These are phyloP conservation scores for Camelina neglecta DNA, from an alignment of 345 rosid species.

Conservation along the genomic window DNA sequence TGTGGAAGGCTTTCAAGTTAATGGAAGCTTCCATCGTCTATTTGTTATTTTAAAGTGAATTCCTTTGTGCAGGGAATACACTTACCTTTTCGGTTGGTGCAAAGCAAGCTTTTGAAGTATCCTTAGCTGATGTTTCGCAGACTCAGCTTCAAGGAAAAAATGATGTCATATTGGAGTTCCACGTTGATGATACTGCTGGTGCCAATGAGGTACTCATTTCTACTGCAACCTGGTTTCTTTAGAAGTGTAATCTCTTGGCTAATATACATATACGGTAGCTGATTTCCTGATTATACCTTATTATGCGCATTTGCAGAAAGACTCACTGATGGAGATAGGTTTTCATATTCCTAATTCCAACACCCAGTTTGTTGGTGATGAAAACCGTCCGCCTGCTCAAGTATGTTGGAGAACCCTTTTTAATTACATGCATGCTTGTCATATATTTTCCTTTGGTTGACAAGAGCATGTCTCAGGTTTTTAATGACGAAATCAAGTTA, in stretches of 20 bases:
- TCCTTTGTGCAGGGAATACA: slow-evolving; percentile 67
- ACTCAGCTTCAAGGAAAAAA: slow-evolving; percentile 92
- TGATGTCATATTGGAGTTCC: slow-evolving; percentile 95
- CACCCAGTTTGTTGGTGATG: slow-evolving; percentile 93
- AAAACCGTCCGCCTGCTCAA: slow-evolving; percentile 86
- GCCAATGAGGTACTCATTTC: slow-evolving; percentile 76
- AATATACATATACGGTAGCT: neutral
- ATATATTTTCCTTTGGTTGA: neutral
- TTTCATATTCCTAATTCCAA: slow-evolving; percentile 89
- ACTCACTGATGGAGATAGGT: slow-evolving; percentile 94
- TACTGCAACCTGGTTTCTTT: slow-evolving; percentile 3
- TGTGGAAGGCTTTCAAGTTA: neutral
- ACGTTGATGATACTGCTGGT: slow-evolving; percentile 95
- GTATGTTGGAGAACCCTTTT: slow-evolving; percentile 43
- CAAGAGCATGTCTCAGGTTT: slow-evolving; percentile 57
- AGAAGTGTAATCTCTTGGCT: slow-evolving; percentile 4
- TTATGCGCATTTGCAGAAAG: slow-evolving; percentile 62
- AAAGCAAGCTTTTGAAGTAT: slow-evolving; percentile 95
- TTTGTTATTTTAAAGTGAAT: neutral
- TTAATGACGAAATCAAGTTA: slow-evolving; percentile 69
- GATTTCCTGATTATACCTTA: slow-evolving; percentile 11
- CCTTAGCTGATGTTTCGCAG: slow-evolving; percentile 90
- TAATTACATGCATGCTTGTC: neutral
- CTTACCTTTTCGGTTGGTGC: slow-evolving; percentile 78
- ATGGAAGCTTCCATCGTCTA: neutral